Evolutionary conservation across 495 filamentous ascomycete species (phyloP).

Genomic region (Neurospora tetraspora): DNA sequence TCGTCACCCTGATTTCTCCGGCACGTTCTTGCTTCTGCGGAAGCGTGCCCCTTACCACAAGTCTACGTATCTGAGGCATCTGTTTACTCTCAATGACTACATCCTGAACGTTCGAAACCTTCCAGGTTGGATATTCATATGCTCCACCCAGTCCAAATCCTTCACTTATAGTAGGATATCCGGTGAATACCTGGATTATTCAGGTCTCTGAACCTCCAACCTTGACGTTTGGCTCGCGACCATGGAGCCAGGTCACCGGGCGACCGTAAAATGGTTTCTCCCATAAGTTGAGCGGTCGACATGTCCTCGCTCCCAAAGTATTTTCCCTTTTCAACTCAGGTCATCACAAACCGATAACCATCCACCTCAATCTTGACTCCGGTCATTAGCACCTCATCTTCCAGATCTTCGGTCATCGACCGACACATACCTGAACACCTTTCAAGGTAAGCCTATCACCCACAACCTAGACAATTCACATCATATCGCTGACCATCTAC

Average conservation of each 20-base stretch:
- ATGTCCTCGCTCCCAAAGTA: neutral
- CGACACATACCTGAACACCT: neutral
- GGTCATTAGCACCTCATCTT: neutral
- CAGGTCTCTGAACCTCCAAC: neutral
- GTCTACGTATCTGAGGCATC: neutral
- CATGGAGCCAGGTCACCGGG: neutral
- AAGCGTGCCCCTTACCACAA: neutral
- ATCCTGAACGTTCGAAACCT: neutral
- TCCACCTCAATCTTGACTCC: neutral
- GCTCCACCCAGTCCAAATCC: neutral
- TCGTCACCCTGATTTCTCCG: neutral
- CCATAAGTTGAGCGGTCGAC: neutral
- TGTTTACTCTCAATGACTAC: neutral
- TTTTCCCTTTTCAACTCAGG: neutral
- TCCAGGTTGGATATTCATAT: neutral
- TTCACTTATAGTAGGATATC: neutral
- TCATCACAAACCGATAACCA: neutral
- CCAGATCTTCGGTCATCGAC: neutral
- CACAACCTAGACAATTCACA: neutral
- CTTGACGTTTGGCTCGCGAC: neutral
- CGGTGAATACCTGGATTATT: neutral
- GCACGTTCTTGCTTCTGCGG: neutral
- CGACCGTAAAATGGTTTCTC: neutral
- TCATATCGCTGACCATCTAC: neutral
- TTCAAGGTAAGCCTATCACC: neutral